Conservation (phyloP, 2,329 filamentous ascomycete genomes). For the Diaporthe humulicola region DNA sequence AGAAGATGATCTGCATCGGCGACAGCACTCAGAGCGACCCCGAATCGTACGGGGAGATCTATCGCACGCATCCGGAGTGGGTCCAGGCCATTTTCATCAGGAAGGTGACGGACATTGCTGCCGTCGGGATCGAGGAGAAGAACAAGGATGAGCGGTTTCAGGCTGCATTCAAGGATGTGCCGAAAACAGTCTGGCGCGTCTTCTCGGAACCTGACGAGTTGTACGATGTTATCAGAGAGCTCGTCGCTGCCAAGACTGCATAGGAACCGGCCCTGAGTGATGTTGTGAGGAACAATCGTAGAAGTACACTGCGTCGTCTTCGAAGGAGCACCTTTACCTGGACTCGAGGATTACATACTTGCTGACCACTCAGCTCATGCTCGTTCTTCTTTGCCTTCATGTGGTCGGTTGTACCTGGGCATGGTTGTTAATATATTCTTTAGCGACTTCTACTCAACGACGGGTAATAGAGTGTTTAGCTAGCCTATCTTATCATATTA, state of each 20-base stretch:
- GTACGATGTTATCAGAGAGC: conserved; percentile 53
- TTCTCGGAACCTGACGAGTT: conserved; percentile 84
- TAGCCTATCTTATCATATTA: not conserved
- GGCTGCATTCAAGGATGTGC: conserved; percentile 83
- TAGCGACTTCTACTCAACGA: not conserved
- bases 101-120: conserved; percentile 82
- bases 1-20: conserved; percentile 86
- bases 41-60: conserved; percentile 87
- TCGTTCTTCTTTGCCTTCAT: not conserved
- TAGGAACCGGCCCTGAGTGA: not conserved
- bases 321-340: conserved; percentile 10
- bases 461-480: not conserved
- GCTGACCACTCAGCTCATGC: not conserved
- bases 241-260: conserved; percentile 33
- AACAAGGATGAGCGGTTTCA: conserved; percentile 83
- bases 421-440: not conserved
- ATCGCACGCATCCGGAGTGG: conserved; percentile 78
- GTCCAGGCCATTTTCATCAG: conserved; percentile 87
- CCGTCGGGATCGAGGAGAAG: conserved; percentile 77
- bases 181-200: conserved; percentile 80
- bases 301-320: not conserved
- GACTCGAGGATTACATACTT: not conserved
- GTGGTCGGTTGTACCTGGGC: not conserved
- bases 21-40: conserved; percentile 94
- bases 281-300: not conserved